Evolutionary conservation across 1,284 basidiomycete genomes (phyloP).

Genomic region (Violaceomyces palustris): DNA sequence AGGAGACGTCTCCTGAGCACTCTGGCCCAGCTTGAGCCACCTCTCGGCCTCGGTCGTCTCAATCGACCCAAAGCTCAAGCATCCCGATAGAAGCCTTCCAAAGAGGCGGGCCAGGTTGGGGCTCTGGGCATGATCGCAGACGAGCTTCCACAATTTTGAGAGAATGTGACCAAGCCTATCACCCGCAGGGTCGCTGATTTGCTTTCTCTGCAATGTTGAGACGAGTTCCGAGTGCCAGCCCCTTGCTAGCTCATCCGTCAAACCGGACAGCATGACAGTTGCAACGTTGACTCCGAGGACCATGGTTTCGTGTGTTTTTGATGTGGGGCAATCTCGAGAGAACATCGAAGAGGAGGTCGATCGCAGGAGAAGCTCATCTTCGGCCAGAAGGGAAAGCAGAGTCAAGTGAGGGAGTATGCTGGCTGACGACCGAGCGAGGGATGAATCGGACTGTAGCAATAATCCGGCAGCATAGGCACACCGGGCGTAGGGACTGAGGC

Average conservation of each 20-base stretch:
- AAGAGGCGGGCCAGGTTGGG: constrained; percentile 35
- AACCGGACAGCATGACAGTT: constrained; percentile 22
- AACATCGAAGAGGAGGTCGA: too few relatives aligned
- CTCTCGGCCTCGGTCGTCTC: constrained; percentile 26
- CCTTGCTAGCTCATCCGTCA: constrained; percentile 13
- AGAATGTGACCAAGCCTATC: constrained; percentile 19
- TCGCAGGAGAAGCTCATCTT: constrained; percentile 57
- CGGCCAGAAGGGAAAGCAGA: constrained; percentile 48
- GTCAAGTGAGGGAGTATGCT: constrained; percentile 55
- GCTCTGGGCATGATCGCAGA: constrained; percentile 5
- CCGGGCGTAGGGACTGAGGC: neutral
- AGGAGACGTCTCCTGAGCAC: constrained; percentile 13
- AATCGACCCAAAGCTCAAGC: constrained; percentile 38
- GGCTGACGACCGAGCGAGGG: too few relatives aligned
- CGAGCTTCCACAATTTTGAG: constrained; percentile 13
- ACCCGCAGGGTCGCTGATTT: constrained; percentile 4
- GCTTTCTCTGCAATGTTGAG: constrained; percentile 10
- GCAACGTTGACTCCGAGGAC: constrained; percentile 19
- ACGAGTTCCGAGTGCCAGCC: constrained; percentile 31
- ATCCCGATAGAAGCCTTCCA: constrained; percentile 36
- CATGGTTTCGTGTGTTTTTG: too few relatives aligned
- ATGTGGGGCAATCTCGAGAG: too few relatives aligned
- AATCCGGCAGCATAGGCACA: too few relatives aligned
- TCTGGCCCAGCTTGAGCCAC: constrained; percentile 39
- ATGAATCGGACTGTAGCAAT: too few relatives aligned